These are phyloP conservation scores for Neofusicoccum parvum DNA, from an alignment of 2,329 filamentous ascomycete species.

Conservation along the genomic window DNA sequence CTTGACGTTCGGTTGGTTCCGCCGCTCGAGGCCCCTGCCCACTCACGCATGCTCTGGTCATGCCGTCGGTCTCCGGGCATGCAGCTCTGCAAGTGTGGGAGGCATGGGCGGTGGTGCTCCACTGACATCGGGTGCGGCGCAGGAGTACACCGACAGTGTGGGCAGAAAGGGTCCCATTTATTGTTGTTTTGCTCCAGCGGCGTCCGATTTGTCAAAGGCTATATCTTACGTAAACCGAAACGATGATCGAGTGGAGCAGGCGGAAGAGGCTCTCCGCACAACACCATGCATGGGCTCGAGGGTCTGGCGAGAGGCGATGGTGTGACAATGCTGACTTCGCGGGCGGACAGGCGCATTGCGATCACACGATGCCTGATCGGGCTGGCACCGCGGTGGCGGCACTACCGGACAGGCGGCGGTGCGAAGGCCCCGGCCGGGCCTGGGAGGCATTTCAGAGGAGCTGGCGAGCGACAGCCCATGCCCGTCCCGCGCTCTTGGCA, in stretches of 20 bases:
- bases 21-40: too few species aligned
- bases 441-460: too few species aligned
- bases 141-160: background rate
- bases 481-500: background rate
- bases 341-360: too few species aligned
- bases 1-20: too few species aligned
- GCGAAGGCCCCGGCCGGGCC: too few species aligned
- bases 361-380: too few species aligned
- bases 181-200: background rate
- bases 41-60: too few species aligned
- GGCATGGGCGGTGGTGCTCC: background rate
- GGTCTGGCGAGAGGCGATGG: background rate
- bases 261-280: background rate
- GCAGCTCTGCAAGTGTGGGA: background rate
- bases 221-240: slow-evolving; percentile 2
- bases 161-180: background rate
- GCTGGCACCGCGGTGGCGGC: too few species aligned
- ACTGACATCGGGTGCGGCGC: background rate
- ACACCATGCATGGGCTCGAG: background rate
- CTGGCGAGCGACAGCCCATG: background rate
- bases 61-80: too few species aligned
- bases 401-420: too few species aligned
- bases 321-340: background rate
- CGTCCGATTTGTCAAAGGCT: background rate
- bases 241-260: background rate